A percentile compares a stretch with the other conserved stretches of the same genome.
These are phyloP conservation scores for Hypomontagnella submonticulosa DNA, from an alignment of 495 filamentous ascomycete genomes.

Conservation along the genomic window DNA sequence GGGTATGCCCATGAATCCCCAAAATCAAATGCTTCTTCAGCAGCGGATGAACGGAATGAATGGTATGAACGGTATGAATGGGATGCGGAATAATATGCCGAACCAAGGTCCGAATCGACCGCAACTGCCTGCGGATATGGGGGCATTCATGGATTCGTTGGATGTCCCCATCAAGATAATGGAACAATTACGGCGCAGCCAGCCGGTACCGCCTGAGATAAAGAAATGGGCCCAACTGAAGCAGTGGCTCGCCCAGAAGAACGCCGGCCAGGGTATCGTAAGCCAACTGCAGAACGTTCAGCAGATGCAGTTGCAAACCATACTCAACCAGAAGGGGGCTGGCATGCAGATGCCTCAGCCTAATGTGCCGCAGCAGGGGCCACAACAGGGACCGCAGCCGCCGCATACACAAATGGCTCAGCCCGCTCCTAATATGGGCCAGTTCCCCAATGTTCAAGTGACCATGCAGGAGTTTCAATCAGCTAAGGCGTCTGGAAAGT, in stretches of 20 bases:
- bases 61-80: constrained; percentile 43
- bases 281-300: constrained; percentile 49
- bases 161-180: constrained; percentile 48
- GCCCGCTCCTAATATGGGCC: constrained; percentile 41
- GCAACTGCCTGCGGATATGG: constrained; percentile 26
- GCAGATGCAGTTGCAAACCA: constrained; percentile 60
- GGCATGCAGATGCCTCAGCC: constrained; percentile 38
- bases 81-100: constrained; percentile 41
- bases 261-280: constrained; percentile 40
- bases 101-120: constrained; percentile 22
- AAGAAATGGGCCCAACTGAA: constrained; percentile 82
- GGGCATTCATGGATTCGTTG: constrained; percentile 53
- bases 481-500: constrained; percentile 53
- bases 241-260: constrained; percentile 65
- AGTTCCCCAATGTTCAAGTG: constrained; percentile 27
- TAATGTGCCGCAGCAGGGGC: constrained; percentile 25
- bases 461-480: constrained; percentile 55
- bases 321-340: constrained; percentile 40
- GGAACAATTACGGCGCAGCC: constrained; percentile 24
- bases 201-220: constrained; percentile 61
- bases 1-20: constrained; percentile 49
- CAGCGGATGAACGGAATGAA: constrained; percentile 48
- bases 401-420: constrained; percentile 49
- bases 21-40: constrained; percentile 50
- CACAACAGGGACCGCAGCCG: constrained; percentile 51